Evolutionary conservation across 2,329 filamentous ascomycete genomes (phyloP), one percentile per base, ranked within the genome.

Genomic region (Iodosphaeria phyllophila): DNA sequence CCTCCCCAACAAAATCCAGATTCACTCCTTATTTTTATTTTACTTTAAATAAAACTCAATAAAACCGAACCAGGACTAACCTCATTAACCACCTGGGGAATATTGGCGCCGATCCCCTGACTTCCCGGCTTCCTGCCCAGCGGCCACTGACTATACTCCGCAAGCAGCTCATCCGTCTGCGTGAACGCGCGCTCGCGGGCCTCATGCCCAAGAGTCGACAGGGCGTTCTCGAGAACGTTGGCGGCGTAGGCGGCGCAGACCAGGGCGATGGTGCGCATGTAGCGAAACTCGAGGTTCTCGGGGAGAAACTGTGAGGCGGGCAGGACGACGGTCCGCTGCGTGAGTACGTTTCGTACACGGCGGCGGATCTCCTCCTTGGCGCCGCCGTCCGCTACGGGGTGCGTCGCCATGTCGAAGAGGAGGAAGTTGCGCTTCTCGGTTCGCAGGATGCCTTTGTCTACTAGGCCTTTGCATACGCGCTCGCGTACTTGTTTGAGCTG

Each of bases 381-480:
- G 43, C 82, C 86, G 36, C 83, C 78, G 43, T 98, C 89, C 35
- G 83, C 86, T 30, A 98, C 84, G 20, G 89, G 89, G 51, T 98
- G 89, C 35, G 89, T 98, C 29, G 89, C 89, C 89, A 98, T 98
- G 57, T 98, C 89, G 60, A 98, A 98, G 35, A 98, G 77, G 35
- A 98, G 68, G 59, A 98, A 98, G 61, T 98, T 98, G 54, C 83
- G 82, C 63, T 98, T 98, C 54, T 98, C 89, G 32, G 89, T 98
- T 41, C 89, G 80, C 30, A 98, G 69, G 47, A 98, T 92, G 44
- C 89, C 89, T 59, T 98, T 98, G 59, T 98, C 89, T 35, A 98
- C 89, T 22, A 98, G 70, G 17, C 89, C 89, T 56, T 98, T 98
- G 44, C 84, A 86, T 29, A 98, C 67, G 29, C 89, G 79, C 59